Base-by-base conservation (phyloP, 208 protist species). In the Leptomonas pyrrhocoris region DNA sequence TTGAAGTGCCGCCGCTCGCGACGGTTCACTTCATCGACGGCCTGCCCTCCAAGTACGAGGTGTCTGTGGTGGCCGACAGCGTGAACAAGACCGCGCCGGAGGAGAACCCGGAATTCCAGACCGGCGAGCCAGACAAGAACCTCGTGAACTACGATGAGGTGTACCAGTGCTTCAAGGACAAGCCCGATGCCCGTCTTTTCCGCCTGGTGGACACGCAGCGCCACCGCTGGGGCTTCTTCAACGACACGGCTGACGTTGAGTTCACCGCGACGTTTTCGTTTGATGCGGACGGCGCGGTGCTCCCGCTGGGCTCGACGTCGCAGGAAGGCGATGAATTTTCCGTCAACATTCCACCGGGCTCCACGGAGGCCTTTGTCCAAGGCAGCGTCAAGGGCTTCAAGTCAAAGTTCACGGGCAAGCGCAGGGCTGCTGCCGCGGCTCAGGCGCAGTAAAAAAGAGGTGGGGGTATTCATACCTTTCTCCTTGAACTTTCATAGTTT, bases 121-220 rank as follows among this genome's bases (percentile, higher is more conserved):
- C 83, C 56, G 74, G 72, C 19, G 71, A 61, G 36, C 88, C 88
- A 19, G 85, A 90, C 74, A 53, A 25, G 19, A 30, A 36, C 45
- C 51, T 90, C n/a, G 73, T 90, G 46, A 63, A 71, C 51, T 73
- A 83, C 65, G 65, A 87, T 63, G 64, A 85, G 43, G 79, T 84
- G 15, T 90, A 77, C 74, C 74, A 74, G n/a, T 85, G 79, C 77
- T 90, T 90, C 63, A 85, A 88, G 72, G 78, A 85, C 59, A 75
- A 76, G 34, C 84, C 81, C 27, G 84, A 90, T 25, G 88, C 78
- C 13, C 71, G 86, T 19, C 84, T 94, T 31, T 94, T 85, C 70
- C 88, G 88, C 49, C 73, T 94, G 45, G 78, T 89, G 11, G 77
- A 91, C 73, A 81, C 77, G 13, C 58, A 66, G 46, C 45, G 51